Conservation (phyloP, 2,329 filamentous ascomycete species). For the Alternaria gansuensis region DNA sequence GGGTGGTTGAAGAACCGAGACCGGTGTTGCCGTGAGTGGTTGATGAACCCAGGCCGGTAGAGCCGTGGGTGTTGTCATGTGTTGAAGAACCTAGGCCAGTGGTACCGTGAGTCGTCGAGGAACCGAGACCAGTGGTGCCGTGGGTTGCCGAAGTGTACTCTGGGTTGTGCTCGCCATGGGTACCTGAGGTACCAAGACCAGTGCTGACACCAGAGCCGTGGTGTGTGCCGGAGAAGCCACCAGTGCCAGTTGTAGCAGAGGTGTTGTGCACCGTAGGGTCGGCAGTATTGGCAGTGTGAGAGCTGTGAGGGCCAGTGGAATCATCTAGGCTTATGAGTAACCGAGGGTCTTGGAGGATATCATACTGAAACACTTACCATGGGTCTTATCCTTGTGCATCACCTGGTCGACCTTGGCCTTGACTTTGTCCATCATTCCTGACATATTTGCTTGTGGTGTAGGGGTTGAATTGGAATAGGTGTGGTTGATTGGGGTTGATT, state of each 20-base stretch:
- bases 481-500: conserved; percentile 11
- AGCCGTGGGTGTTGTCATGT: conserved; percentile 5
- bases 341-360: not conserved
- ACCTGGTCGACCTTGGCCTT: conserved; percentile 52
- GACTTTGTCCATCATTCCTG: conserved; percentile 48
- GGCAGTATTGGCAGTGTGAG: conserved; percentile 40
- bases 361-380: conserved; percentile 22
- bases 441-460: conserved; percentile 35
- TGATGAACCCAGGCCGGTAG: conserved; percentile 3
- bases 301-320: conserved; percentile 44
- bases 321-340: conserved; percentile 31
- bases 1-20: conserved; percentile 30
- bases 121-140: conserved; percentile 17
- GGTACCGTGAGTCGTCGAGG: conserved; percentile 29
- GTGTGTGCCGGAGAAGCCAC: conserved; percentile 1
- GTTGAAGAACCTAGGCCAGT: conserved; percentile 11
- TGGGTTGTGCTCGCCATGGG: conserved; percentile 9
- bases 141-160: conserved; percentile 5
- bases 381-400: conserved; percentile 49
- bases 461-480: conserved; percentile 9
- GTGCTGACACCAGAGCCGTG: conserved; percentile 15
- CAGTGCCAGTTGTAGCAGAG: conserved; percentile 26
- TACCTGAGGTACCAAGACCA: conserved; percentile 13
- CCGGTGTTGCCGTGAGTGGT: not conserved
- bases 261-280: conserved; percentile 16